Percentiles rank a stretch among this genome's conserved stretches.
These are phyloP conservation scores for Trichothecium sympodiale DNA, from an alignment of 2,329 filamentous ascomycete genomes.

Conservation along the genomic window DNA sequence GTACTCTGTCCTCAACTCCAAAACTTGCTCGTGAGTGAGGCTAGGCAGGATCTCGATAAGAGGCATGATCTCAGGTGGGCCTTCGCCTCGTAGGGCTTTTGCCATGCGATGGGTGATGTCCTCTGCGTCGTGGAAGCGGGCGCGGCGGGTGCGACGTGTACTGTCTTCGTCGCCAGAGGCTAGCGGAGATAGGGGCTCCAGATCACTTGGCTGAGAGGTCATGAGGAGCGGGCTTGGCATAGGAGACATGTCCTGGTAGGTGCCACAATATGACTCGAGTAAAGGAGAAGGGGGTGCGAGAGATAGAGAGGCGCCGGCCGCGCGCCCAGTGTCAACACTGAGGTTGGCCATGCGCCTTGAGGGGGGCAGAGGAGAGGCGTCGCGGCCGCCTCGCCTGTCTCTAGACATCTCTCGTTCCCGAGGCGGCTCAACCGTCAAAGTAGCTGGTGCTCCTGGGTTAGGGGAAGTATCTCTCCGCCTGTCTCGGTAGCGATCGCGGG, in stretches of 20 bases:
- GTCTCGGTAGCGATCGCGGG: conserved; percentile 22
- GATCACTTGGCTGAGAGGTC: conserved; percentile 32
- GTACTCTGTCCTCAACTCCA: conserved; percentile 79
- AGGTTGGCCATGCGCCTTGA: conserved; percentile 40
- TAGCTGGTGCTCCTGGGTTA: conserved; percentile 7
- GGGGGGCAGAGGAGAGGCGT: conserved; percentile 37
- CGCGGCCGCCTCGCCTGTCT: conserved; percentile 22
- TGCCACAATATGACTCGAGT: conserved; percentile 84
- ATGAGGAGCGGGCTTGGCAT: conserved; percentile 76
- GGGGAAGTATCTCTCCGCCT: conserved; percentile 18
- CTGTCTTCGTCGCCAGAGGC: conserved; percentile 34
- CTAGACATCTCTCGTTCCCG: conserved; percentile 22
- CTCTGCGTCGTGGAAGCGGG: conserved; percentile 75
- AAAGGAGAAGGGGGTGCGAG: conserved; percentile 69
- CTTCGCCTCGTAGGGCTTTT: conserved; percentile 58
- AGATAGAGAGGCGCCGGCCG: conserved; percentile 31
- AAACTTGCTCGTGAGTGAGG: conserved; percentile 76
- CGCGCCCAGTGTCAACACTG: conserved; percentile 34
- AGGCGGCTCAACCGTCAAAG: conserved; percentile 10
- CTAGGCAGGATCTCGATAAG: conserved; percentile 77
- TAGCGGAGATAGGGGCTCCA: conserved; percentile 41
- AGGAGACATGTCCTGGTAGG: conserved; percentile 87
- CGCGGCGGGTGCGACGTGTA: conserved; percentile 42
- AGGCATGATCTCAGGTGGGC: conserved; percentile 54
- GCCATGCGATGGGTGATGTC: conserved; percentile 69